phyloP scores from a whole-genome alignment of 139 green algal genomes.

The Chlamydomonas schloesseri region DNA sequence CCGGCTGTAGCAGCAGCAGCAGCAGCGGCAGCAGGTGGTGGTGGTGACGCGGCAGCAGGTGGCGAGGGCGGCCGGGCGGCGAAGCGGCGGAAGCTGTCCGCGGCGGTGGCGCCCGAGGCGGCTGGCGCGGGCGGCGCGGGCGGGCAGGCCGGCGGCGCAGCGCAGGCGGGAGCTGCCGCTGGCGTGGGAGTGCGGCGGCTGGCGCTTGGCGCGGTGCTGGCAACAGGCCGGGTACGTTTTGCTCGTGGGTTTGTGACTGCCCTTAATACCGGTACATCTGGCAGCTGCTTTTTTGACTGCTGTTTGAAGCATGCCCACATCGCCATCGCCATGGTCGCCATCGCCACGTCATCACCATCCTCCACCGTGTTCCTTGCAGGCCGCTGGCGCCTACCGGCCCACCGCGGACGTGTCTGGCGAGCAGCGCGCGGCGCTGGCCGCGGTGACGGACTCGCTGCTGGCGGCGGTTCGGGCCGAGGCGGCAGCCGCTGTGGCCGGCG shows the following conservation, averaged over 20 bases:
- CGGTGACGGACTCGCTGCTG: slow-evolving; percentile 2
- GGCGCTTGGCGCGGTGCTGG: background rate
- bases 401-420: slow-evolving; percentile 17
- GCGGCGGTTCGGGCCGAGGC: too few relatives aligned
- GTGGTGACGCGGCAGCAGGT: background rate
- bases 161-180: background rate
- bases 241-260: too few relatives aligned
- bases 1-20: background rate
- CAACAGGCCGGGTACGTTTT: background rate
- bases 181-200: background rate
- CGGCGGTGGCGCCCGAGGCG: too few relatives aligned
- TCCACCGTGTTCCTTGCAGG: slow-evolving; percentile 2
- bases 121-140: background rate
- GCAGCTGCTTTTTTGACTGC: too few relatives aligned
- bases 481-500: background rate
- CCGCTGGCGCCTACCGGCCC: slow-evolving; percentile 25
- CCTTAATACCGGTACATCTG: too few relatives aligned
- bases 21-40: background rate
- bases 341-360: too few relatives aligned
- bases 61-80: background rate
- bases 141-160: background rate
- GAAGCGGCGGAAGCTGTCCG: slow-evolving; percentile 1
- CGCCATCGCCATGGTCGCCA: too few relatives aligned
- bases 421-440: slow-evolving; percentile 10
- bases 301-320: too few relatives aligned